Evolutionary conservation across 139 green algal species (phyloP), one percentile per base, ranked within the genome.

Genomic region (Raphidocelis subcapitata): DNA sequence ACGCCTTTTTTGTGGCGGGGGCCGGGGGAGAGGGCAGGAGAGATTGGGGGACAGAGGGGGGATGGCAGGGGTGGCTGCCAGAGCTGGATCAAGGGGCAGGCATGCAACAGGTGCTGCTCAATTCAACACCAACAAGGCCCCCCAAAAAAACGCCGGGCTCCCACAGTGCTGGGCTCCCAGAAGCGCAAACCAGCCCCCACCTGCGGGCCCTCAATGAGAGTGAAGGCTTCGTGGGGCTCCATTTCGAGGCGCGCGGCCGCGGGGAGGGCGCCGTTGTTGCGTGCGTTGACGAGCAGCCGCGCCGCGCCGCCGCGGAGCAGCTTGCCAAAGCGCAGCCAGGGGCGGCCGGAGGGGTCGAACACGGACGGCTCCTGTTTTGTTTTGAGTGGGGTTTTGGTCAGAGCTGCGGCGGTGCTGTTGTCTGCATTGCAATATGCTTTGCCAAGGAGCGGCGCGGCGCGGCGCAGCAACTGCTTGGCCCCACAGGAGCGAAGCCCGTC

Each of bases 261-360:
- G n/a, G 84, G 71, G 62, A 94, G 68, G 31, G 86, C 74, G 44
- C 89, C 90, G 55, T 92, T 92, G 85, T 96, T 96, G 31, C 74
- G 81, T 21, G 93, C 72, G 33, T 72, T 77, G 62, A 94, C 79
- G 10, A 56, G 49, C 47, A 73, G 32, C n/a, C 52, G 82, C 24
- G 51, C 33, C 67, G 31, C 81, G 56, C 84, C 85, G 47, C 87
- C 85, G 16, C 75, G 71, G 41, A 92, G 72, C 72, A 94, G 37
- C 0, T 84, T 75, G 32, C 80, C 65, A 80, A 95, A 95, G 32
- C 81, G 83, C 26, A 91, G 65, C 56, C 67, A 36, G 2, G 80
- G 82, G 4, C 72, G 74, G 29, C 84, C 84, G 44, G 72, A 37
- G 18, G 69, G 0, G 67, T 90, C 84, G 14, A 87, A 47, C n/a